Evolutionary conservation across 371 early-diverging fungal genomes (phyloP), one percentile per base, ranked within the genome.

Genomic region (Cokeromyces recurvatus): DNA sequence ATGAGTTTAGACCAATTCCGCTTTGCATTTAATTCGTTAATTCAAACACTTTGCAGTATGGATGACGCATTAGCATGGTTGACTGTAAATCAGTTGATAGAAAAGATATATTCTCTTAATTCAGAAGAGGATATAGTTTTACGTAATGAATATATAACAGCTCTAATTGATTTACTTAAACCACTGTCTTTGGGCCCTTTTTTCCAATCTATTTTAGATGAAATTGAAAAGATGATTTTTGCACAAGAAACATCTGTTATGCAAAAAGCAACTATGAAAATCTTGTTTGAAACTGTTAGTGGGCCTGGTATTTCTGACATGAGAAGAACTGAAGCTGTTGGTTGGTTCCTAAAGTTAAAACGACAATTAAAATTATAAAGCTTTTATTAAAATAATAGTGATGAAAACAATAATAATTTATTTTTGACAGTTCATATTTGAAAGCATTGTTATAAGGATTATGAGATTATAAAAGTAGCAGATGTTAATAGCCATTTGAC

Each of bases 1-100:
- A 70, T 84, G 50, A 74, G 66, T n/a, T 57, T 75, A 15, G 76
- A 80, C 16, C 85, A 84, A 50, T 51, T 82, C 20, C 64, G 82
- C 17, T 70, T 71, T 24, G 82, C 78, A 1, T 82, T 78, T 45
- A 78, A 70, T 14, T 74, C 78, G 25, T 66, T 82, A 62, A 66
- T 80, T 22, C 64, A 70, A 32, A 71, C 81, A 1, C 56, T 82
- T 6, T 79, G 81, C 32, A 69, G 69, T 32, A 64, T 77, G 21
- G 82, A 84, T 50, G 80, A 81, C 44, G 80, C 80, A 5, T 38
- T 82, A 2, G 77, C 79, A 7, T 84, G 80, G 80, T 55, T 77
- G 2, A 78, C 79, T 32, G 69, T 79, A 6, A 62, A 69, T n/a
- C 74, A 59, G 15, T 38, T 82, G 20, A 40, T 74, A 38, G 53